These are phyloP conservation scores for Zygosaccharomyces gambellarensis DNA, from an alignment of 805 yeast genomes.

Conservation along the genomic window DNA sequence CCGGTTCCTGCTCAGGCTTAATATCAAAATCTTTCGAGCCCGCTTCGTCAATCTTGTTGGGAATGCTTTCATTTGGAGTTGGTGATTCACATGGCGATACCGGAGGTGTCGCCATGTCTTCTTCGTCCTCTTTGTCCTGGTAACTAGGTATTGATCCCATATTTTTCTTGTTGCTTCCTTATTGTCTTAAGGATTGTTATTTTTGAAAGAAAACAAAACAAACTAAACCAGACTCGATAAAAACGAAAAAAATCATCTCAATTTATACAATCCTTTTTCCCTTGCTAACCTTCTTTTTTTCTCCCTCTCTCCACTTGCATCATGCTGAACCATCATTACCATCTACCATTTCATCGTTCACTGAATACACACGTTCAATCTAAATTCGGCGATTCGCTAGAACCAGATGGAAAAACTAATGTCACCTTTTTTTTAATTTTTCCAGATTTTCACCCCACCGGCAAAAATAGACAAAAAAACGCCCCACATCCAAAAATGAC, in stretches of 20 bases:
- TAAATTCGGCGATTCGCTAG: no score
- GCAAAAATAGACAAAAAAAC: no score
- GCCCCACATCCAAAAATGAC: no score
- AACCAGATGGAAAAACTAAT: no score
- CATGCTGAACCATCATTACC: neutral
- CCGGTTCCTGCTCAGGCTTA: slow-evolving; percentile 12
- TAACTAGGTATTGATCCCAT: neutral
- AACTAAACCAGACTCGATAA: no score
- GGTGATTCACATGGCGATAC: slow-evolving; percentile 17
- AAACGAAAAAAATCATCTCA: neutral
- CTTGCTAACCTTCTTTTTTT: neutral
- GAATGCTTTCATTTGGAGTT: slow-evolving; percentile 21
- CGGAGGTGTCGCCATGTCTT: neutral
- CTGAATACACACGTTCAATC: no score
- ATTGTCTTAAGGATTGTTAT: neutral
- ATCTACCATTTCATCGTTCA: no score
- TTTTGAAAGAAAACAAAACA: neutral
- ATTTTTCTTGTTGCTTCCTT: neutral
- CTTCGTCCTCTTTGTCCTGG: neutral
- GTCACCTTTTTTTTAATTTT: neutral
- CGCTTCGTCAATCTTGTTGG: slow-evolving; percentile 29
- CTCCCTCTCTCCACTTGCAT: neutral
- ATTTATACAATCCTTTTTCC: slow-evolving; percentile 10
- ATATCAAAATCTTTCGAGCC: slow-evolving; percentile 19
- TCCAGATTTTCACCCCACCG: neutral